phyloP scores from a whole-genome alignment of 208 protist genomes.

The Acanthamoeba lenticulata region DNA sequence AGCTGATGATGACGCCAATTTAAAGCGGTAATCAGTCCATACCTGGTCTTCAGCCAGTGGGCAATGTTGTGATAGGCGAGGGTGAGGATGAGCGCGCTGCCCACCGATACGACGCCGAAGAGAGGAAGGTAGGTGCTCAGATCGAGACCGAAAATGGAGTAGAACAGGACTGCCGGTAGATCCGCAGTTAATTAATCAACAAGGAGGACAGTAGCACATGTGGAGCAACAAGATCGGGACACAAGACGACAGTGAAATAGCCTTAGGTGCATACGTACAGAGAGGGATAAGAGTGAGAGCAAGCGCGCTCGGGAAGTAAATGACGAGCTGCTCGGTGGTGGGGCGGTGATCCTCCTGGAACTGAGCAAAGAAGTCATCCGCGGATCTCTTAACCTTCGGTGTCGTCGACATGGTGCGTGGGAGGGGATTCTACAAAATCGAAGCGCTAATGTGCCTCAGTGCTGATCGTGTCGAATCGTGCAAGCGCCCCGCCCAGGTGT shows the following conservation, averaged over 20 bases:
- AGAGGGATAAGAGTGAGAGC: constrained; percentile 32
- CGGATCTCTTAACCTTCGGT: not conserved
- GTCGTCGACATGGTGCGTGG: not conserved
- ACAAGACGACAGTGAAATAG: not conserved
- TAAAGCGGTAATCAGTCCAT: too few relatives aligned
- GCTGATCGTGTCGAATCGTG: not conserved
- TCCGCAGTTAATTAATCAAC: not conserved
- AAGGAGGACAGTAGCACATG: not conserved
- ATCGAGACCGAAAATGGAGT: constrained; percentile 38
- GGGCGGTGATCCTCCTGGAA: constrained; percentile 33
- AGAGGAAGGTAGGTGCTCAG: not conserved
- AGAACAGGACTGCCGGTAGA: constrained; percentile 16
- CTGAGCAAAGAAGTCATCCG: not conserved
- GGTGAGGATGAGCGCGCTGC: constrained; percentile 45
- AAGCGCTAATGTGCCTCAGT: not conserved
- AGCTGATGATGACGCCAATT: too few relatives aligned
- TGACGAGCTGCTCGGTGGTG: constrained; percentile 9
- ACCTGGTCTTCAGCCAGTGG: constrained; percentile 40
- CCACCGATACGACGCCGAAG: constrained; percentile 20
- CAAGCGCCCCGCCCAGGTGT: too few relatives aligned
- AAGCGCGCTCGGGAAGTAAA: constrained; percentile 49
- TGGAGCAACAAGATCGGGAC: not conserved
- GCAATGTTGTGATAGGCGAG: constrained; percentile 56
- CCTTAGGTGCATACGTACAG: not conserved
- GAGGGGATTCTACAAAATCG: not conserved